Evolutionary conservation across 352 stramenopile genomes (phyloP).

Genomic region (Sclerospora graminicola): DNA sequence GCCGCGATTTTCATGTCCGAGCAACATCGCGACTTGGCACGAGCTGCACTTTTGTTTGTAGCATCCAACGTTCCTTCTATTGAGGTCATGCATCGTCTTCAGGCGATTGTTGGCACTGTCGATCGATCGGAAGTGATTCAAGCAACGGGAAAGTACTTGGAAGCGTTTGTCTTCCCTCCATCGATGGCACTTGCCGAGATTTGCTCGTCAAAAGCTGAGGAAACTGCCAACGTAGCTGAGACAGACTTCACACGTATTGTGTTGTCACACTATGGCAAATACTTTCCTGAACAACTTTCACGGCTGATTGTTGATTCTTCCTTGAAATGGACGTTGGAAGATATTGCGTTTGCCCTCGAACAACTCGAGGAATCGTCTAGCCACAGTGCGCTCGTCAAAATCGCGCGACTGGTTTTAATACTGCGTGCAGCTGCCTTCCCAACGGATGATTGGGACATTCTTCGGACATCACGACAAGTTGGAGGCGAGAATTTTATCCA

Average conservation of each 20-base stretch:
- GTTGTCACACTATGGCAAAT: constrained; percentile 58
- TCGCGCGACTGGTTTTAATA: constrained; percentile 56
- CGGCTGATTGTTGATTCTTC: constrained; percentile 61
- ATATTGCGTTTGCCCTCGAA: constrained; percentile 56
- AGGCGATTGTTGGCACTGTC: constrained; percentile 31
- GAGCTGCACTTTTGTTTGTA: constrained; percentile 59
- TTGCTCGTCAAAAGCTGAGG: constrained; percentile 5
- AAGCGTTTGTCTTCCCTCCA: constrained; percentile 67
- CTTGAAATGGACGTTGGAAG: constrained; percentile 55
- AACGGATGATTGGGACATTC: constrained; percentile 19
- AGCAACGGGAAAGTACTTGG: constrained; percentile 57
- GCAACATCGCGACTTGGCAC: constrained; percentile 43
- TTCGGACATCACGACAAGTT: constrained; percentile 3
- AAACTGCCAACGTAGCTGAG: constrained; percentile 5
- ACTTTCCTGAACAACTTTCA: constrained; percentile 65
- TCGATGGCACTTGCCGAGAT: constrained; percentile 16
- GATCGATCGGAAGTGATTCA: constrained; percentile 41
- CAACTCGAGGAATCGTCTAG: constrained; percentile 38
- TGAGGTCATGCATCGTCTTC: constrained; percentile 46
- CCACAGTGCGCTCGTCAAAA: constrained; percentile 40
- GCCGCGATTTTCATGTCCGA: constrained; percentile 47
- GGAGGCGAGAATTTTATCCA: constrained; percentile 6
- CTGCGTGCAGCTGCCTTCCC: constrained; percentile 29
- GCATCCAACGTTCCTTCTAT: constrained; percentile 50
- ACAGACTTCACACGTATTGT: constrained; percentile 53